Base-by-base conservation (phyloP, 1,139 yeast genomes). In the Taphrina wiesneri region DNA sequence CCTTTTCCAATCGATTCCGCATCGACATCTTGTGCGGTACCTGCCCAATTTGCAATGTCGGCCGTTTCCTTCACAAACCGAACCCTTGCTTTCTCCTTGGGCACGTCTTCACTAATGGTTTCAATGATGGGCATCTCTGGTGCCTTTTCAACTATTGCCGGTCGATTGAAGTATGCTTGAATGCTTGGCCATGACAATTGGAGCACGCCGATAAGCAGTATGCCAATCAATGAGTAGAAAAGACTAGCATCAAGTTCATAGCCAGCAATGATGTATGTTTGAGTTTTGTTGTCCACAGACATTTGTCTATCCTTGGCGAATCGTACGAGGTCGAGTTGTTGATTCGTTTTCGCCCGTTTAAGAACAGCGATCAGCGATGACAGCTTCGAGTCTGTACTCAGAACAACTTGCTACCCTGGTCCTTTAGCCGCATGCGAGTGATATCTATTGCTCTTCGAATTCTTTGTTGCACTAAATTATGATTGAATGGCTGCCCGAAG, bases 91-190 rank as follows among this genome's bases (percentile, higher is more conserved):
- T 28, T 21, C 21, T 60, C 64, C 51, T 41, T 30, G 47, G 26
- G 28, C 11, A 51, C 49, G 51, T 60, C 57, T 34, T 39, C 64
- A 21, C 57, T 49, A 43, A 60, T 60, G 57, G 57, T 51, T 43
- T 60, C 64, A 51, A 60, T 60, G 64, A 60, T 41, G 26, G 64
- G 64, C 56, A 51, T 49, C 43, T 60, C 57, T 2, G 57, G 52
- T 47, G 17, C 30, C 11, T 41, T 28, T 13, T 9, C 15, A 6
- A 19, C 34, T n/a, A 11, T 17, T 5, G 26, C 32, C 25, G 43
- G 56, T 25, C 17, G 41, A 7, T 26, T 28, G 26, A 51, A 26
- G 52, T 39, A 51, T 11, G 51, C 30, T 25, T 51, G 34, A 28
- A 60, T 49, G 43, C 41, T 23, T 7, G 64, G 64, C 56, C 56